Evolutionary conservation across 352 stramenopile genomes (phyloP).

Genomic region (Blastocystis sp.): DNA sequence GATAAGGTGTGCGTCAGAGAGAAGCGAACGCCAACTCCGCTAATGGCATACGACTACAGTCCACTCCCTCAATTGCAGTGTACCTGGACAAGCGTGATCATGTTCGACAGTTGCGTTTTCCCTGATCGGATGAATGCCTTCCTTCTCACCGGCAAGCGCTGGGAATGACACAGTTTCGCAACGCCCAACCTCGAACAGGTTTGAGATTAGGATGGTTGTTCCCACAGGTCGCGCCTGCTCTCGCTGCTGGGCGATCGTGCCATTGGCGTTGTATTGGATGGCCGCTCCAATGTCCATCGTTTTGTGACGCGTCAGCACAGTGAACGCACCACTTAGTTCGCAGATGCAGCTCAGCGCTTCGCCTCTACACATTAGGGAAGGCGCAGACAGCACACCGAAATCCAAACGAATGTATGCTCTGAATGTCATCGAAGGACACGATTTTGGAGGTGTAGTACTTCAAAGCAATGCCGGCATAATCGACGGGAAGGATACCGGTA

Average conservation of each 20-base stretch:
- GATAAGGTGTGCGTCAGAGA: conserved; percentile 71
- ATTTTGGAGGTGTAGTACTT: conserved; percentile 95
- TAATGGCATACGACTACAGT: conserved; percentile 75
- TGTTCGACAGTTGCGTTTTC: conserved; percentile 86
- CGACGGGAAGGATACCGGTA: conserved; percentile 78
- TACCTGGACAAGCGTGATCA: conserved; percentile 86
- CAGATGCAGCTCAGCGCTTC: conserved; percentile 91
- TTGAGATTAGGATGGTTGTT: conserved; percentile 86
- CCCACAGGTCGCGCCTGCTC: conserved; percentile 77
- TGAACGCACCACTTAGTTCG: conserved; percentile 82
- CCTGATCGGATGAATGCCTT: conserved; percentile 88
- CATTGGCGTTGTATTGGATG: conserved; percentile 81
- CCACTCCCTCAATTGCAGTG: not conserved
- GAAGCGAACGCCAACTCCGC: conserved; percentile 73
- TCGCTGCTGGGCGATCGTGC: conserved; percentile 73
- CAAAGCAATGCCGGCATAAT: conserved; percentile 80
- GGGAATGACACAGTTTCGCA: not conserved
- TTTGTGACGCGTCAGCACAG: conserved; percentile 82
- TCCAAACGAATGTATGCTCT: conserved; percentile 82
- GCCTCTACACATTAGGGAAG: conserved; percentile 74
- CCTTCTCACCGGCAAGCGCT: conserved; percentile 83
- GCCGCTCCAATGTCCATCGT: conserved; percentile 79
- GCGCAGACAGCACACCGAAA: conserved; percentile 79
- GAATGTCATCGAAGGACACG: conserved; percentile 87
- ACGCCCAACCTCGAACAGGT: conserved; percentile 81